Percentiles rank a stretch among this genome's conserved stretches.
Conservation (phyloP, 2,329 filamentous ascomycete species). For the Aspergillus quadricinctus region DNA sequence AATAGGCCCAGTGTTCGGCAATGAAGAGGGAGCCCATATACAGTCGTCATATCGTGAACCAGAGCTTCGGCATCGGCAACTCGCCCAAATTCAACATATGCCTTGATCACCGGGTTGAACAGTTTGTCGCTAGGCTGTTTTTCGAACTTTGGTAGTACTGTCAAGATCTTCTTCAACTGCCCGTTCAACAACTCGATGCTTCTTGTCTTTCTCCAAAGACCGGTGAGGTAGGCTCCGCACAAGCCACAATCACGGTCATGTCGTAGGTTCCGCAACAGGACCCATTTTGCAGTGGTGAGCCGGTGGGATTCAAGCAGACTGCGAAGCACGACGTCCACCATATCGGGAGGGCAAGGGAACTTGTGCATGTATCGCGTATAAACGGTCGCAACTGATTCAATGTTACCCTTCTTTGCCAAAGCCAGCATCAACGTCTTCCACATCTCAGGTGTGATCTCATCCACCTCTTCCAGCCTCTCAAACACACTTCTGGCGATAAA, state of each 20-base stretch:
- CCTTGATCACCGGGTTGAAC: slow-evolving; percentile 38
- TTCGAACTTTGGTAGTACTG: slow-evolving; percentile 22
- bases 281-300: slow-evolving; percentile 32
- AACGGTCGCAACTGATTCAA: slow-evolving; percentile 34
- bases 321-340: slow-evolving; percentile 35
- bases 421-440: slow-evolving; percentile 36
- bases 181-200: slow-evolving; percentile 32
- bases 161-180: slow-evolving; percentile 29
- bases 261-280: slow-evolving; percentile 30
- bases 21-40: slow-evolving; percentile 26
- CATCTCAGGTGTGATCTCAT: slow-evolving; percentile 27
- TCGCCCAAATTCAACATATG: slow-evolving; percentile 36
- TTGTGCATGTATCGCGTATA: slow-evolving; percentile 25
- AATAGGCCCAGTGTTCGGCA: slow-evolving; percentile 36
- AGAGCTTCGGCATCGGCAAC: slow-evolving; percentile 32
- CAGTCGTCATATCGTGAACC: slow-evolving; percentile 30
- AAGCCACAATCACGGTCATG: slow-evolving; percentile 32
- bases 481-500: slow-evolving; percentile 37
- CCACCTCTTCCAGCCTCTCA: slow-evolving; percentile 29
- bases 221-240: slow-evolving; percentile 34
- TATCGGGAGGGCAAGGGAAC: slow-evolving; percentile 25
- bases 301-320: slow-evolving; percentile 36
- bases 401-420: slow-evolving; percentile 31
- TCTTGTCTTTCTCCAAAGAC: slow-evolving; percentile 38
- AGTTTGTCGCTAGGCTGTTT: slow-evolving; percentile 35